These are phyloP conservation scores for Tuber brumale DNA, from an alignment of 495 filamentous ascomycete species.

Conservation along the genomic window DNA sequence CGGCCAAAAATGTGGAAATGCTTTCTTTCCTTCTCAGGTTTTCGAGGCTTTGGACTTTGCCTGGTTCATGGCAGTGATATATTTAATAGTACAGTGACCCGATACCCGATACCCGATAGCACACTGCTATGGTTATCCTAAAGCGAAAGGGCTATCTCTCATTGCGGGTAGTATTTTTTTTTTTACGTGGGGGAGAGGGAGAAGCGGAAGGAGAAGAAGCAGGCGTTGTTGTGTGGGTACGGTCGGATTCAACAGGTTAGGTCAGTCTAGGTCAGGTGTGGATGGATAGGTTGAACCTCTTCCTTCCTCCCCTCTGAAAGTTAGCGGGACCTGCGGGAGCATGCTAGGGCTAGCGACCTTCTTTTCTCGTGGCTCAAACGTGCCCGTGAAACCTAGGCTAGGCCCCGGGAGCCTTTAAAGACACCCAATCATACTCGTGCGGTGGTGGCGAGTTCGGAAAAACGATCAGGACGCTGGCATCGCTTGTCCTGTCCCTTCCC, in stretches of 20 bases:
- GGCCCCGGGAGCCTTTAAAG: background rate
- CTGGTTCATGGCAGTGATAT: background rate
- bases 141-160: background rate
- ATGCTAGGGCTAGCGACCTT: background rate
- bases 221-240: background rate
- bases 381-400: background rate
- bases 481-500: background rate
- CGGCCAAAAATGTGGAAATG: background rate
- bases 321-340: background rate
- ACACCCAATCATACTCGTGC: background rate
- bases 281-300: background rate
- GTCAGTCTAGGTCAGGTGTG: background rate
- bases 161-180: background rate
- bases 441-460: background rate
- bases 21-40: background rate
- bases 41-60: background rate
- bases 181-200: slow-evolving; percentile 1
- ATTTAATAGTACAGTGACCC: background rate
- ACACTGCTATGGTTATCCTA: background rate
- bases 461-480: background rate
- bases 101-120: background rate
- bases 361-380: slow-evolving; percentile 5
- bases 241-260: background rate
- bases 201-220: background rate
- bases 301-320: background rate